phyloP scores from a whole-genome alignment of 257 asterid species.

The Linderniella brevidens region DNA sequence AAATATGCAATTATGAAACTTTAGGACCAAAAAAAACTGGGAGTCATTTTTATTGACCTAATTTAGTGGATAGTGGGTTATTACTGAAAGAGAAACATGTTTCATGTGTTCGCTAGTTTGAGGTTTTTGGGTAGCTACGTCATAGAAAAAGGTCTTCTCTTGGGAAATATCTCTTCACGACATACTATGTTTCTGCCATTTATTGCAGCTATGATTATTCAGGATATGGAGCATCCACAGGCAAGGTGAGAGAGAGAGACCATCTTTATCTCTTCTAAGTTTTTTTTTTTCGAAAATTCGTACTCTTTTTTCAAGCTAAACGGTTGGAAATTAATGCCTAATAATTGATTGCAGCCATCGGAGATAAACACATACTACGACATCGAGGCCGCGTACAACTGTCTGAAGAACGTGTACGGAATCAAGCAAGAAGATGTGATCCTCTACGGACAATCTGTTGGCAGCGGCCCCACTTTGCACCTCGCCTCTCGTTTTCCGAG shows the following conservation, averaged over 20 bases:
- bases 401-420: conserved; percentile 66
- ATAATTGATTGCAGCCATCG: conserved; percentile 89
- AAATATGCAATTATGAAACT: no score
- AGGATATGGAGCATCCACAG: conserved; percentile 92
- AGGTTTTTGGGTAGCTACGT: no score
- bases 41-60: no score
- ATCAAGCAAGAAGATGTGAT: conserved; percentile 89
- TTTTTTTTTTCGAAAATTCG: not conserved
- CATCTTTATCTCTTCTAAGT: not conserved
- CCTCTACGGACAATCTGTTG: conserved; percentile 94
- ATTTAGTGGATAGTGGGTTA: no score
- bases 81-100: no score
- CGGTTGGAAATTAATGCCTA: no score
- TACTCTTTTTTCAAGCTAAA: not conserved
- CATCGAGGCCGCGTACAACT: conserved; percentile 81
- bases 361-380: conserved; percentile 87
- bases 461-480: conserved; percentile 93
- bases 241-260: conserved; percentile 77
- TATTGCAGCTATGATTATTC: conserved; percentile 91
- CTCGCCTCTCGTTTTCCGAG: conserved; percentile 64
- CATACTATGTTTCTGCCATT: not conserved
- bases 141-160: not conserved
- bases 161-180: not conserved
- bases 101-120: no score
- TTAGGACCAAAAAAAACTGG: no score